Evolutionary conservation across 2,329 filamentous ascomycete genomes (phyloP).

Genomic region (Aspergillus spinulosporus): DNA sequence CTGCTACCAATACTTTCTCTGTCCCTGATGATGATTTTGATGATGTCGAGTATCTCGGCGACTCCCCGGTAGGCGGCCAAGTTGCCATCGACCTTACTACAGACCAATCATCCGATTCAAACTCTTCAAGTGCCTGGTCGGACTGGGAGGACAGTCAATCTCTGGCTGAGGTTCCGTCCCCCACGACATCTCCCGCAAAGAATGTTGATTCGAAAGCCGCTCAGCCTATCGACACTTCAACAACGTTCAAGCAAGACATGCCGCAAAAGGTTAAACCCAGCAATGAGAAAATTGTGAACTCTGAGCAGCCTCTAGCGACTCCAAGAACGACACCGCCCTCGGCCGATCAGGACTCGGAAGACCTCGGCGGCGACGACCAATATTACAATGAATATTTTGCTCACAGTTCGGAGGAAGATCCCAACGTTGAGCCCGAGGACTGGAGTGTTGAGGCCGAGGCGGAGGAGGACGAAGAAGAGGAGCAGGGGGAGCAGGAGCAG

Average conservation of each 20-base stretch:
- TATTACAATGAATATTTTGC: constrained; percentile 9
- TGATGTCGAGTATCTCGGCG: constrained; percentile 4
- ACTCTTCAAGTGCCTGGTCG: constrained; percentile 17
- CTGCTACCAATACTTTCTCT: constrained; percentile 40
- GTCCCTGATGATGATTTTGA: constrained; percentile 39
- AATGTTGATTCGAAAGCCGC: constrained; percentile 9
- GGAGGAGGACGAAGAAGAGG: constrained; percentile 5
- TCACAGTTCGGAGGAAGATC: constrained; percentile 13
- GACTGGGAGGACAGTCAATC: constrained; percentile 24
- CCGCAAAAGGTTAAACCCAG: constrained; percentile 19
- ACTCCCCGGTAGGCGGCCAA: neutral
- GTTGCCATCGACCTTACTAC: constrained; percentile 3
- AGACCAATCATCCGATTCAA: constrained; percentile 14
- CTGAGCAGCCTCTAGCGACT: constrained; percentile 24
- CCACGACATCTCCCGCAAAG: constrained; percentile 26
- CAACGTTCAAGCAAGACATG: constrained; percentile 1
- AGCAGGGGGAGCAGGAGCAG: constrained; percentile 8
- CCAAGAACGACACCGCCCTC: constrained; percentile 27
- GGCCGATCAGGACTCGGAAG: neutral
- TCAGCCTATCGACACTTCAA: neutral
- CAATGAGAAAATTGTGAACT: constrained; percentile 16
- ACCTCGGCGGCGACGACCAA: neutral
- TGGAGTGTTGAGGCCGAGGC: constrained; percentile 4
- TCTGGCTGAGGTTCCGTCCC: constrained; percentile 25
- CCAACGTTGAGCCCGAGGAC: constrained; percentile 1